Conservation (phyloP, 2,329 filamentous ascomycete genomes). For the Diaporthe capsici region DNA sequence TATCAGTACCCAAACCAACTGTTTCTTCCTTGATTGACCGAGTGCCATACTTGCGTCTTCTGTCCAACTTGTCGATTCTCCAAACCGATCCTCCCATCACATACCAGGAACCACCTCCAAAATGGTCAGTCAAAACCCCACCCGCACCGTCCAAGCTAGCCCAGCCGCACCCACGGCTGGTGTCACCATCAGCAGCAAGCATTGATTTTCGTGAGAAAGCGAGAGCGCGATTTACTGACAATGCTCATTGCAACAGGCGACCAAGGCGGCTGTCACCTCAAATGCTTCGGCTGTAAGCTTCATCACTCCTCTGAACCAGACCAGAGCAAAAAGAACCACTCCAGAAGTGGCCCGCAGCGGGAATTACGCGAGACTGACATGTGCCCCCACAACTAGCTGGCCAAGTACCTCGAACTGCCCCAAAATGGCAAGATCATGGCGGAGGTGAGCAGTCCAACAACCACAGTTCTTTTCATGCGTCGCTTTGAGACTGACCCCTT, state of each 20-base stretch:
- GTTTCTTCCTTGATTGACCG: constrained; percentile 16
- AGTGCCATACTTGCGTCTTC: not conserved
- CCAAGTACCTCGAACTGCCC: constrained; percentile 92
- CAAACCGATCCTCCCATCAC: not conserved
- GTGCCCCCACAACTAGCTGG: constrained; percentile 71
- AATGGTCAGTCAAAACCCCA: constrained; percentile 22
- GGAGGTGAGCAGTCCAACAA: constrained; percentile 52
- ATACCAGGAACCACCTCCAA: constrained; percentile 3
- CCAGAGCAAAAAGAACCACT: not conserved
- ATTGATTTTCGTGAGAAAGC: not conserved
- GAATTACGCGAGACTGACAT: constrained; percentile 39
- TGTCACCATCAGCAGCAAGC: constrained; percentile 11
- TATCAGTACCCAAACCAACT: not conserved
- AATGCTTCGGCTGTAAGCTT: constrained; percentile 27
- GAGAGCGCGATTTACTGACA: constrained; percentile 19
- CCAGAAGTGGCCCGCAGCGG: not conserved
- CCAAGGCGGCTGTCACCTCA: constrained; percentile 26
- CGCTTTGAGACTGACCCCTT: not conserved
- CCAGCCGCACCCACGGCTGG: not conserved
- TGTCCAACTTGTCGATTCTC: not conserved
- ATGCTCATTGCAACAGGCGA: constrained; percentile 14
- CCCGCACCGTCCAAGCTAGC: not conserved
- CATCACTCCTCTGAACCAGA: not conserved
- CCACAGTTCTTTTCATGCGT: not conserved
- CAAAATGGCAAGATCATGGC: constrained; percentile 92